phyloP scores from a whole-genome alignment of 179 eudicot species.

The Heliamphora pulchella region DNA sequence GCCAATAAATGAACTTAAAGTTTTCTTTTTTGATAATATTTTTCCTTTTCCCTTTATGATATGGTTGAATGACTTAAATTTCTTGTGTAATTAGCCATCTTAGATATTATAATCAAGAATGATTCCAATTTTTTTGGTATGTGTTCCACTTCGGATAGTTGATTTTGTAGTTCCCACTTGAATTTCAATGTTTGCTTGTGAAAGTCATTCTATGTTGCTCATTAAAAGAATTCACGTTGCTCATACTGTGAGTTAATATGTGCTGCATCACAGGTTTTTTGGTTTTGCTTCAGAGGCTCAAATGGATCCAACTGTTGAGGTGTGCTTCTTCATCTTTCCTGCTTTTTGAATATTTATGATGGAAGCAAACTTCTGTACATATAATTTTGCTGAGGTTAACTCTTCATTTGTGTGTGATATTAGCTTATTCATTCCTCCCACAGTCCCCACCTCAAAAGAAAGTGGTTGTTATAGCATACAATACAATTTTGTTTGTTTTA shows the following conservation, averaged over 20 bases:
- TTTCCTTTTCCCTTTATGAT: background rate
- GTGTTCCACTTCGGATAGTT: background rate
- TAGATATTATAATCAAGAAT: background rate
- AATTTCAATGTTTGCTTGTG: background rate
- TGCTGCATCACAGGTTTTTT: conserved; percentile 52
- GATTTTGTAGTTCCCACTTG: background rate
- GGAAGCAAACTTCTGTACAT: background rate
- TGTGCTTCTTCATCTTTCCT: conserved; percentile 21
- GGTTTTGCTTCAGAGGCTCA: conserved; percentile 94
- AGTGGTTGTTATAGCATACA: background rate
- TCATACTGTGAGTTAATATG: conserved; percentile 6
- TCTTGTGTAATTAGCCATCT: background rate
- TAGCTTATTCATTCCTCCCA: background rate
- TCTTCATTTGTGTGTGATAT: background rate
- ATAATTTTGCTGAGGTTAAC: background rate
- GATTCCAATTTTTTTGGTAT: background rate
- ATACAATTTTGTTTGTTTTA: background rate
- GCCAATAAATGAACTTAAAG: background rate
- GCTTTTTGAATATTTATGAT: background rate
- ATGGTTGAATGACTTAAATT: background rate
- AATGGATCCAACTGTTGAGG: conserved; percentile 93
- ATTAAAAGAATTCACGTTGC: background rate
- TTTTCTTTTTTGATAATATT: background rate
- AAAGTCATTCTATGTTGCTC: background rate
- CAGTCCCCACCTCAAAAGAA: background rate